A percentile compares a stretch with the other conserved stretches of the same genome.
These are phyloP conservation scores for Trichosporon sp. DNA, from an alignment of 1,284 basidiomycete species.

Conservation along the genomic window DNA sequence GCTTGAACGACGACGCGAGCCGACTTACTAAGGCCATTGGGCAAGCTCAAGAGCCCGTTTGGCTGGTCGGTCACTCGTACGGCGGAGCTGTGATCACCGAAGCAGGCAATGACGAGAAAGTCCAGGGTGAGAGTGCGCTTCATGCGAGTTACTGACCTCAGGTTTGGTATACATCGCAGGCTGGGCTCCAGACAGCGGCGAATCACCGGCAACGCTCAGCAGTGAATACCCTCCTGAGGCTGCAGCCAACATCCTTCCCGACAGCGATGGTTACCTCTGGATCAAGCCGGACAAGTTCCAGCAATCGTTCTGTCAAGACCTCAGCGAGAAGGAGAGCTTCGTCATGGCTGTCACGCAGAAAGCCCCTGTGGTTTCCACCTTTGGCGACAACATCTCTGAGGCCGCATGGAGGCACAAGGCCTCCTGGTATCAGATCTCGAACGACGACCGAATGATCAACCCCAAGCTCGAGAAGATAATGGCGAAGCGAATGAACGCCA, in stretches of 20 bases:
- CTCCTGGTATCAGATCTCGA: background rate
- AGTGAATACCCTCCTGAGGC: background rate
- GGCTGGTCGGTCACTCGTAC: background rate
- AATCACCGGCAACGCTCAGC: background rate
- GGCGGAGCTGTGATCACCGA: slow-evolving; percentile 9
- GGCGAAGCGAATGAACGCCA: background rate
- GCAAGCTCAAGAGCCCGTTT: background rate
- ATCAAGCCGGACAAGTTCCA: background rate
- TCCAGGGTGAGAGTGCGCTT: background rate
- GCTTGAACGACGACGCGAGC: background rate
- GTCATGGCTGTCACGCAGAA: slow-evolving; percentile 4
- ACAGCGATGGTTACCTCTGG: background rate
- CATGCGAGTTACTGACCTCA: too few species aligned
- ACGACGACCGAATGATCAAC: background rate
- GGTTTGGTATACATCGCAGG: slow-evolving; percentile 8
- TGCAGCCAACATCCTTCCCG: background rate
- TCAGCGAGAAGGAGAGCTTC: background rate
- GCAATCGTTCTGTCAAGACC: background rate
- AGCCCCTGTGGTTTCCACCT: background rate
- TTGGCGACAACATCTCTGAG: background rate
- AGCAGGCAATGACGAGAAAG: background rate
- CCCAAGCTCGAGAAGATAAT: background rate
- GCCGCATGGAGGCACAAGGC: background rate
- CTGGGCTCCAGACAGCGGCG: slow-evolving; percentile 4
- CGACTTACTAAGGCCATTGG: background rate